phyloP scores from a whole-genome alignment of 1,139 yeast species.

The Geotrichum reessii region DNA sequence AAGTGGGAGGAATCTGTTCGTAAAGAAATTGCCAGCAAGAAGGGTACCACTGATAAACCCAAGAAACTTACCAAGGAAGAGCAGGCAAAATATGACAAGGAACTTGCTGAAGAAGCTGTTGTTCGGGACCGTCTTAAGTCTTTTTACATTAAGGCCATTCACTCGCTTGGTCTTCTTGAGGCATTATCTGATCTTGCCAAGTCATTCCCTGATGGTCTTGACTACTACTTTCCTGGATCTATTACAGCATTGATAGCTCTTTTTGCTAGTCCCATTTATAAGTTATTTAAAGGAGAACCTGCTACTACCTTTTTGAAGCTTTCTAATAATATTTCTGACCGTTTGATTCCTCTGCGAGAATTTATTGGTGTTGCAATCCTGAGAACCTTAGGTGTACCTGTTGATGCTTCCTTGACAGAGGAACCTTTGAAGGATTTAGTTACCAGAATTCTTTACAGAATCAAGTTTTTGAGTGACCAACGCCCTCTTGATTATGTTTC shows the following conservation, averaged over 20 bases:
- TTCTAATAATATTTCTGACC: constrained; percentile 36
- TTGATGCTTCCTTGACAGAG: constrained; percentile 38
- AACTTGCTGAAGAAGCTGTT: constrained; percentile 53
- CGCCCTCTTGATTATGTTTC: constrained; percentile 63
- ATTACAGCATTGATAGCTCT: constrained; percentile 42
- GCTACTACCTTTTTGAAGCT: constrained; percentile 32
- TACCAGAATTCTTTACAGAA: constrained; percentile 64
- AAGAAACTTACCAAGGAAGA: constrained; percentile 76
- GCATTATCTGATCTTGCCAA: constrained; percentile 49
- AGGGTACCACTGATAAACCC: constrained; percentile 27
- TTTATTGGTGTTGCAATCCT: constrained; percentile 65
- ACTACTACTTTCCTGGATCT: constrained; percentile 67
- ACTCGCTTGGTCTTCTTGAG: constrained; percentile 50
- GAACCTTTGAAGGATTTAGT: constrained; percentile 52
- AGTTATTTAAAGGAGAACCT: constrained; percentile 31
- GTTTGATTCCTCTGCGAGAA: constrained; percentile 48
- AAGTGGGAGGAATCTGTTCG: constrained; percentile 88
- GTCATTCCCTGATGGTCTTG: constrained; percentile 61
- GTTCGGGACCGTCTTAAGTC: constrained; percentile 47
- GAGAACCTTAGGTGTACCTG: constrained; percentile 38
- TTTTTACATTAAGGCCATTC: constrained; percentile 40
- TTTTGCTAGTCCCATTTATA: constrained; percentile 38
- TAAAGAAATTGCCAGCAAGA: constrained; percentile 61
- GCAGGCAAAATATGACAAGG: constrained; percentile 52
- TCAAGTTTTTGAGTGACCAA: constrained; percentile 71